Conservation (phyloP, 148 eudicot species). For the Vaccinium corymbosum region DNA sequence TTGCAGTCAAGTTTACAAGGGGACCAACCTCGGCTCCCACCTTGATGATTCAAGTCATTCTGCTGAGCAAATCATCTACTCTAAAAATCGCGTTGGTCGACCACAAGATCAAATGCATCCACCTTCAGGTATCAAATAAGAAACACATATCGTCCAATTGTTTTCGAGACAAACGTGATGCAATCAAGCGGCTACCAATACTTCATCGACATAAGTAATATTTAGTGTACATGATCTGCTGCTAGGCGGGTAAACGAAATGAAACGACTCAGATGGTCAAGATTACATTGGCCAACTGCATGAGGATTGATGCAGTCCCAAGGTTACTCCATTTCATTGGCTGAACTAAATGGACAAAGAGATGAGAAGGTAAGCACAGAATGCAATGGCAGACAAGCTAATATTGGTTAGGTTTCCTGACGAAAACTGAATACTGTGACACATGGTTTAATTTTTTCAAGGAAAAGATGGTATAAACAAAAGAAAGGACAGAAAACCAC, state of each 20-base stretch:
- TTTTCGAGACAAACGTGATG: background rate
- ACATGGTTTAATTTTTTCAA: background rate
- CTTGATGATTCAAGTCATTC: background rate
- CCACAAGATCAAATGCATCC: background rate
- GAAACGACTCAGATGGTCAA: background rate
- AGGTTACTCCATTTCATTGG: background rate
- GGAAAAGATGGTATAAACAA: too few relatives aligned
- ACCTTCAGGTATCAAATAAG: background rate
- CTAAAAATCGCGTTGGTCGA: background rate
- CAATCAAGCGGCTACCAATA: background rate
- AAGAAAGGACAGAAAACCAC: background rate
- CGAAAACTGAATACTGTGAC: background rate
- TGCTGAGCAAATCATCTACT: background rate
- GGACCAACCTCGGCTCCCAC: background rate
- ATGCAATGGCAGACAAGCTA: background rate
- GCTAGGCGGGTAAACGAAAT: background rate
- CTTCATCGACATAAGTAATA: background rate
- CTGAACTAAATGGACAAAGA: background rate
- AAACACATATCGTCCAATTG: background rate
- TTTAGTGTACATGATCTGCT: background rate
- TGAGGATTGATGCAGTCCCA: background rate
- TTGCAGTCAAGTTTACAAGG: background rate
- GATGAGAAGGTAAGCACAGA: background rate
- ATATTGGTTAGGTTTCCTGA: background rate
- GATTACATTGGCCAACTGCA: background rate